These are phyloP conservation scores for Myriosclerotinia duriaeana DNA, from an alignment of 2,329 filamentous ascomycete genomes.

Conservation along the genomic window DNA sequence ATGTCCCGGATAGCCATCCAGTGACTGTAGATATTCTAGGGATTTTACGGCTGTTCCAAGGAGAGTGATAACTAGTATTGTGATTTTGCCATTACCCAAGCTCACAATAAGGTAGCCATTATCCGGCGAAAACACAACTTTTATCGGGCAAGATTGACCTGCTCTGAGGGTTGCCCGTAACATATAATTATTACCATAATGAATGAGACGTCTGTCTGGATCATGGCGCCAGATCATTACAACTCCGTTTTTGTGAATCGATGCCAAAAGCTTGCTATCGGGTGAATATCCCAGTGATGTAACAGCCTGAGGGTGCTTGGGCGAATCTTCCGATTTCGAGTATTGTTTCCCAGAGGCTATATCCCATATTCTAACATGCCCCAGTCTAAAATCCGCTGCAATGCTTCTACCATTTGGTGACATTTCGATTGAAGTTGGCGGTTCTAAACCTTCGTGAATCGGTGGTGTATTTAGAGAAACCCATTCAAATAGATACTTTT, in stretches of 20 bases:
- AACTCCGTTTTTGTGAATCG: not conserved
- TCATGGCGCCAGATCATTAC: not conserved
- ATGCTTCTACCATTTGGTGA: not conserved
- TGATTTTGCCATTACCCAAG: not conserved
- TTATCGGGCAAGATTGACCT: not conserved
- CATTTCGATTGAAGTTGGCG: not conserved
- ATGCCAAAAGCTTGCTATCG: not conserved
- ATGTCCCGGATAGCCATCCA: not conserved
- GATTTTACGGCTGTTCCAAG: too few relatives aligned
- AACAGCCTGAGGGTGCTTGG: not conserved
- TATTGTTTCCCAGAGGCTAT: not conserved
- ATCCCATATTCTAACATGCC: slow-evolving; percentile 23
- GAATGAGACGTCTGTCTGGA: too few relatives aligned
- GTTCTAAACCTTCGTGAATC: too few relatives aligned
- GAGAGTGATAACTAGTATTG: not conserved
- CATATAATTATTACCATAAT: not conserved
- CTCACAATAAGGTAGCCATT: not conserved
- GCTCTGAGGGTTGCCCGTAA: too few relatives aligned
- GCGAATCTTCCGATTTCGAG: not conserved
- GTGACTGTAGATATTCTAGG: not conserved
- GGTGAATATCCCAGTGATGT: not conserved
- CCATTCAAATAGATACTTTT: not conserved
- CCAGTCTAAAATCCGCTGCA: not conserved
- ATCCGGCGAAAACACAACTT: not conserved
- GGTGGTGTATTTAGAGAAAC: not conserved